Conservation (phyloP, 768 basidiomycete genomes). For the Ramaria rubella region DNA sequence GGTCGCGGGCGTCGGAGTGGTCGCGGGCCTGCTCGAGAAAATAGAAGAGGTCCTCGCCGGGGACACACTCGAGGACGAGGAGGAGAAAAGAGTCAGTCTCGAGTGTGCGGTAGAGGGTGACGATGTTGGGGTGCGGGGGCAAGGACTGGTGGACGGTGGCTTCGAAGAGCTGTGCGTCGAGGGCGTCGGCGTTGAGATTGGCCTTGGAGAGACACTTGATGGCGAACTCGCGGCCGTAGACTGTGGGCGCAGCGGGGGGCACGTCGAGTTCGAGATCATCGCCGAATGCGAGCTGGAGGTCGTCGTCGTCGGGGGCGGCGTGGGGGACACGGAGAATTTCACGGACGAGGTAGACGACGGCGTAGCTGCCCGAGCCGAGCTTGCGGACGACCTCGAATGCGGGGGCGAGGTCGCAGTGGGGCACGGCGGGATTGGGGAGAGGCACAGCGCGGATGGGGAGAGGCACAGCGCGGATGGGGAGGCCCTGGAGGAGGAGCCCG, state of each 20-base stretch:
- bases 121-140: constrained; percentile 85
- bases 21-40: constrained; percentile 96
- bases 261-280: constrained; percentile 34
- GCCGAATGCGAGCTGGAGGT: constrained; percentile 3
- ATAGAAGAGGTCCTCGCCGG: constrained; percentile 96
- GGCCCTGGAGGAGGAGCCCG: constrained; percentile 58
- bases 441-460: constrained; percentile 23
- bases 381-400: constrained; percentile 81
- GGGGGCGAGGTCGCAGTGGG: constrained; percentile 28
- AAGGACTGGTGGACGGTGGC: constrained; percentile 94
- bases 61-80: constrained; percentile 91
- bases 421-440: constrained; percentile 19
- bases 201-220: constrained; percentile 95
- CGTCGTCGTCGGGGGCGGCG: background rate
- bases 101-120: constrained; percentile 87
- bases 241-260: constrained; percentile 36
- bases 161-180: constrained; percentile 88
- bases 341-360: constrained; percentile 88
- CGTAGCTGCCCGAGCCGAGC: constrained; percentile 86
- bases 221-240: constrained; percentile 81
- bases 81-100: constrained; percentile 90
- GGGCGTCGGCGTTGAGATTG: constrained; percentile 81
- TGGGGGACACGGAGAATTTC: constrained; percentile 39
- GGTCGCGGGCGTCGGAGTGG: constrained; percentile 79
- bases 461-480: constrained; percentile 55